These are phyloP conservation scores for Tricladium varicosporioides DNA, from an alignment of 2,329 filamentous ascomycete species.

Conservation along the genomic window DNA sequence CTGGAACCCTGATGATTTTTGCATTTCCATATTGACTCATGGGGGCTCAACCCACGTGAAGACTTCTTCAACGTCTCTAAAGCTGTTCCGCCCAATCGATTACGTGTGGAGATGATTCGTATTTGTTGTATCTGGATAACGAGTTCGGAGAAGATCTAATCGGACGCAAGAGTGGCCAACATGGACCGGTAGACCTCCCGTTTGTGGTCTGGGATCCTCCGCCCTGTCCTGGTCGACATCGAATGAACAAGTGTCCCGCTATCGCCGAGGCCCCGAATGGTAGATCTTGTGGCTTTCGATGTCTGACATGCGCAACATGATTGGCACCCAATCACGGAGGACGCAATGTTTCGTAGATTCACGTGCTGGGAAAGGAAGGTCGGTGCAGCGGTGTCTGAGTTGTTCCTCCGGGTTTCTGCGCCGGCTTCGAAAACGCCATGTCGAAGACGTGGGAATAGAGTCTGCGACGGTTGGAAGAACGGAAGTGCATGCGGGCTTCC, in stretches of 20 bases:
- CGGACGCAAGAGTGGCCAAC: neutral
- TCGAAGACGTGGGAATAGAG: neutral
- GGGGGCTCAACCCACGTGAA: too few species aligned
- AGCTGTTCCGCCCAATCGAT: too few species aligned
- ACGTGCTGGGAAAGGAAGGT: constrained; percentile 1
- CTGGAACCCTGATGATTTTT: too few species aligned
- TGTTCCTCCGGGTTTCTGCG: neutral
- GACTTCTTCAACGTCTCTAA: too few species aligned
- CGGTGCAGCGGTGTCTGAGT: constrained; percentile 1
- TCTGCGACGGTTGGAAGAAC: neutral
- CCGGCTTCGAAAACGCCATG: neutral
- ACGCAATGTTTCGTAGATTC: neutral
- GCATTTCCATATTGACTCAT: too few species aligned
- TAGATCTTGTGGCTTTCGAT: constrained; percentile 6
- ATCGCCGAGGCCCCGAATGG: constrained; percentile 2
- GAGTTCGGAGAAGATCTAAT: too few species aligned
- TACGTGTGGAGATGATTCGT: too few species aligned
- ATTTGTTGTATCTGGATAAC: too few species aligned
- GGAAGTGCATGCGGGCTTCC: neutral
- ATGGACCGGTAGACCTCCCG: neutral
- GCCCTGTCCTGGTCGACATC: neutral
- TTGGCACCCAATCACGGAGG: neutral
- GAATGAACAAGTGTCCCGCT: constrained; percentile 2
- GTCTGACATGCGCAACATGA: neutral
- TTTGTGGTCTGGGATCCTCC: neutral